Evolutionary conservation across 2,329 filamentous ascomycete genomes (phyloP), one percentile per base, ranked within the genome.

Genomic region (Tolypocladium album): DNA sequence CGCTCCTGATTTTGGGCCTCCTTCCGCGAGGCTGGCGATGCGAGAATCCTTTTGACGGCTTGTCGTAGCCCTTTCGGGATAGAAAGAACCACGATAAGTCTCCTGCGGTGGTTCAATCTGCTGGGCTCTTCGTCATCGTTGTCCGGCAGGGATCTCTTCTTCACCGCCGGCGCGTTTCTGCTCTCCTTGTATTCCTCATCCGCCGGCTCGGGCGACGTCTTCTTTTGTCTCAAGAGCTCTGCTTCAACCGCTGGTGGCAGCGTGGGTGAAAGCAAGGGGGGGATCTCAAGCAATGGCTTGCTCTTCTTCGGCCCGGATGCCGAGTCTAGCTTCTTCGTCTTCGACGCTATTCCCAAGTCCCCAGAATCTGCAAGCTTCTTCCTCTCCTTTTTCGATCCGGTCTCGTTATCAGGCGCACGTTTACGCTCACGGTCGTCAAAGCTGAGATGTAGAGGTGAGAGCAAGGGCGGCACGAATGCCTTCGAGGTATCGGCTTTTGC

Each of bases 231-330:
- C 22, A 61, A 68, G 40, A 74, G 60, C 60, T 72, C 72, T 4
- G 69, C 78, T 62, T 84, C 80, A 0, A 85, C 71, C 22, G 78
- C 68, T 0, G 79, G 72, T 1, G 82, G 82, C 8, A 85, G 68
- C 0, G 82, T 85, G 0, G 82, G 82, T 0, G 82, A 85, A 13
- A 85, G 72, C 8, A 85, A 71, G 0, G 77, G 72, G 0, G 82
- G 82, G 34, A 84, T 68, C 55, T 71, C 72, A 11, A 69, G 40
- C 0, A 74, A 68, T 1, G 72, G 67, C 57, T 68, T 76, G 24
- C 74, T 69, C 62, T 74, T 79, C 65, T 75, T 80, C 24, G 65
- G 11, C 3, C 66, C 65, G 0, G 68, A 63, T 12, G 64, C 63
- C 13, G 68, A 61, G 40, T 69, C 69, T 13, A 61, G 62, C 63